Evolutionary conservation across 2,329 filamentous ascomycete genomes (phyloP), one percentile per base, ranked within the genome.

Genomic region (Falciphora oryzae): DNA sequence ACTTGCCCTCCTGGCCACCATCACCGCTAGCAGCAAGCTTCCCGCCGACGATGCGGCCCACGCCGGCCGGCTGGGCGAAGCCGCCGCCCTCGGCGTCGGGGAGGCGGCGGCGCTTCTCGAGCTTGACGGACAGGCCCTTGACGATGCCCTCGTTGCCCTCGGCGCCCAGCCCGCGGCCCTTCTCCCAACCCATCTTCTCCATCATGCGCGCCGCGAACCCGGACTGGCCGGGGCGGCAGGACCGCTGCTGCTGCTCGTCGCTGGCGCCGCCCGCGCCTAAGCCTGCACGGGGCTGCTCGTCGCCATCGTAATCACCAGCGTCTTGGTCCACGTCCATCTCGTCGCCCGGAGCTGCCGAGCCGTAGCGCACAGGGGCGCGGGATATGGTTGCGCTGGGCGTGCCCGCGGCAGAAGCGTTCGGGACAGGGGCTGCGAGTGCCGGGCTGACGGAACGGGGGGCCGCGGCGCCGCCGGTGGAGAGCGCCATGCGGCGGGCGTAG

Each of bases 181-280:
- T 89, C 50, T 88, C 89, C 91, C 93, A 98, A 64, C 95, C 95
- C 77, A 97, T 95, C 74, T 97, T 98, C 67, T 87, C 85, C 87
- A 99, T 92, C 65, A 98, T 85, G 44, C 93, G 89, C 69, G 93
- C 86, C 0, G 92, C 95, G 75, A 97, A 97, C 63, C 89, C 91
- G 68, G 88, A 85, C 75, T 96, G 91, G 22, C 92, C 92, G 0
- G 93, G 92, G 3, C 88, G 86, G 65, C 80, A 85, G 57, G 88
- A 89, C 29, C 28, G 38, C 61, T 57, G 32, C 25, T 29, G 31
- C n/a, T n/a, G 25, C 13, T 59, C 63, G 61, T 10, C 56, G n/a
- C 68, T 63, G 58, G 63, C 62, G 35, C 60, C 61, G 3, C 81
- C 77, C 58, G 72, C 73, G 32, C 76, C 75, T 59, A 38, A 27